Conservation (phyloP, 2,329 filamentous ascomycete species). For the Blastomyces parvus region DNA sequence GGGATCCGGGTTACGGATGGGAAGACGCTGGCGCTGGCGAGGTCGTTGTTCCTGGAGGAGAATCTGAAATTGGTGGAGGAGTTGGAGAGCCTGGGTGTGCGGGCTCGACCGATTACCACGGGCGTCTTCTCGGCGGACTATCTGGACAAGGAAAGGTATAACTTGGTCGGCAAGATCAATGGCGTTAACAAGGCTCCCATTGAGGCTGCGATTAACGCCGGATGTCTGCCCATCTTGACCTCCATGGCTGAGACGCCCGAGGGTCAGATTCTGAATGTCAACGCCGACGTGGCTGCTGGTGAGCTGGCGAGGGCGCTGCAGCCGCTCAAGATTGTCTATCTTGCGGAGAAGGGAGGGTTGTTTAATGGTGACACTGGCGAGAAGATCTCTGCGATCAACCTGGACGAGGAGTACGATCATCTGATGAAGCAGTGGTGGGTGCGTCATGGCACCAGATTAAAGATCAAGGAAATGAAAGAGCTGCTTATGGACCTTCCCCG, state of each 20-base stretch:
- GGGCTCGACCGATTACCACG: slow-evolving; percentile 76
- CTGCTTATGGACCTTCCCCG: slow-evolving; percentile 79
- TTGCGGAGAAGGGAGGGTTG: slow-evolving; percentile 95
- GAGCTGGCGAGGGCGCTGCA: slow-evolving; percentile 82
- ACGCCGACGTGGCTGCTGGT: slow-evolving; percentile 91
- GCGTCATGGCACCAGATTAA: slow-evolving; percentile 84
- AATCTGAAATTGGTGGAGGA: slow-evolving; percentile 87
- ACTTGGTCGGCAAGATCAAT: slow-evolving; percentile 91
- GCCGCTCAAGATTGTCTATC: slow-evolving; percentile 93
- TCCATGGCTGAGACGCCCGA: slow-evolving; percentile 93
- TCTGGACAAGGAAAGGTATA: slow-evolving; percentile 91
- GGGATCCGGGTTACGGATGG: slow-evolving; percentile 92
- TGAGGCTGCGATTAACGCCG: slow-evolving; percentile 79
- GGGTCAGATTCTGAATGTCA: slow-evolving; percentile 91
- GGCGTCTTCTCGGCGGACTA: slow-evolving; percentile 91
- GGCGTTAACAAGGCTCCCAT: slow-evolving; percentile 84
- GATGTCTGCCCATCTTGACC: slow-evolving; percentile 85
- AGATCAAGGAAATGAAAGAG: slow-evolving; percentile 97
- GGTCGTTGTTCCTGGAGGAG: slow-evolving; percentile 89
- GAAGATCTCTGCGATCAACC: slow-evolving; percentile 94
- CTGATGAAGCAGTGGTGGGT: slow-evolving; percentile 94
- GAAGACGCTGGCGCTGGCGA: slow-evolving; percentile 82
- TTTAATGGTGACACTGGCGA: slow-evolving; percentile 89
- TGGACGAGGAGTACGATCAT: slow-evolving; percentile 90
- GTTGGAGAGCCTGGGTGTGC: slow-evolving; percentile 79